These are phyloP conservation scores for Fusarium begoniae DNA, from an alignment of 2,329 filamentous ascomycete genomes.

Conservation along the genomic window DNA sequence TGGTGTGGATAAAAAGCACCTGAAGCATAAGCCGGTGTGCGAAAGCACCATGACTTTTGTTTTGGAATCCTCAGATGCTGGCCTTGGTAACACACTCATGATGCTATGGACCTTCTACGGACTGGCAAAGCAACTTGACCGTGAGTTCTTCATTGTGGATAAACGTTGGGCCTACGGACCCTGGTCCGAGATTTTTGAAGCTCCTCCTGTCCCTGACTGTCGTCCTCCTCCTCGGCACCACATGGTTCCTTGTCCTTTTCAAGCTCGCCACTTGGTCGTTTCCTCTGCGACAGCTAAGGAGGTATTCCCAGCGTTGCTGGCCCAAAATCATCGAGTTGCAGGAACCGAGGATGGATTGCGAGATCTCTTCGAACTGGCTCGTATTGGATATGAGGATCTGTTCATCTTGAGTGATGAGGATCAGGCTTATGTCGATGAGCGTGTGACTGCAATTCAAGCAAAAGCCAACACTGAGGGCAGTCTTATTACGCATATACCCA, in stretches of 20 bases:
- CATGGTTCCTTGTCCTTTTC: conserved; percentile 81
- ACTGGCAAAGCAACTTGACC: conserved; percentile 75
- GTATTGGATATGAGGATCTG: conserved; percentile 75
- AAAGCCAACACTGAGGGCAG: conserved; percentile 54
- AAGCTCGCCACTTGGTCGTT: conserved; percentile 78
- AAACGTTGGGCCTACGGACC: conserved; percentile 83
- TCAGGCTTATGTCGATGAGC: conserved; percentile 68
- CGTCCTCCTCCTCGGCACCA: conserved; percentile 76
- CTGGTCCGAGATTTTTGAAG: conserved; percentile 76
- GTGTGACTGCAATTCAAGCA: conserved; percentile 64
- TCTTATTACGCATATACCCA: conserved; percentile 48
- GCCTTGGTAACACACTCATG: conserved; percentile 80
- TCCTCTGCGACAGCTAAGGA: conserved; percentile 73
- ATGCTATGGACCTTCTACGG: conserved; percentile 86
- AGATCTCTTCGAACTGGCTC: conserved; percentile 73
- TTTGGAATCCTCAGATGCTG: conserved; percentile 76
- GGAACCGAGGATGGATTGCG: conserved; percentile 46
- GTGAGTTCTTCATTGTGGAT: conserved; percentile 87
- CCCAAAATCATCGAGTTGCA: conserved; percentile 43
- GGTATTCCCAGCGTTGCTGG: conserved; percentile 67
- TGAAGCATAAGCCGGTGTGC: conserved; percentile 67
- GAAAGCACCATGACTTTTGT: conserved; percentile 79
- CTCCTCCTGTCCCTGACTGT: conserved; percentile 72
- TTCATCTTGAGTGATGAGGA: conserved; percentile 76
- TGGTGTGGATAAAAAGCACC: conserved; percentile 55